phyloP scores from a whole-genome alignment of 2,329 filamentous ascomycete genomes.

The Fusarium solani-melongenae region DNA sequence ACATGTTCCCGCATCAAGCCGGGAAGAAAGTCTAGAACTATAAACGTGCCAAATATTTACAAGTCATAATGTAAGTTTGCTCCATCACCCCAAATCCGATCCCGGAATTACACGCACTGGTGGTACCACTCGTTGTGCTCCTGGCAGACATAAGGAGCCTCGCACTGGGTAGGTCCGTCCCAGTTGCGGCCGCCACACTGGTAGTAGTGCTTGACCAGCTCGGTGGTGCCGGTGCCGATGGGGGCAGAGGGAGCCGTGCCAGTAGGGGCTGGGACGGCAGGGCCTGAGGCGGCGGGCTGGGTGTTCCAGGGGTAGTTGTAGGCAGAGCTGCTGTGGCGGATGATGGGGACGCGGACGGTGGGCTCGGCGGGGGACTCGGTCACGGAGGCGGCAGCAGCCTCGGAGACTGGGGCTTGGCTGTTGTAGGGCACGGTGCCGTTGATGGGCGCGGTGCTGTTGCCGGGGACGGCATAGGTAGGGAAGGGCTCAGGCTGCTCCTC shows the following conservation, averaged over 20 bases:
- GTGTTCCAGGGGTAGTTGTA: slow-evolving; percentile 37
- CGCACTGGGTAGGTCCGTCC: slow-evolving; percentile 34
- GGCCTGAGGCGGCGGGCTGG: slow-evolving; percentile 14
- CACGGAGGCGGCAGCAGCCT: neutral
- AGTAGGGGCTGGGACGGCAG: slow-evolving; percentile 9
- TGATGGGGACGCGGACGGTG: slow-evolving; percentile 27
- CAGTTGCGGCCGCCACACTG: slow-evolving; percentile 38
- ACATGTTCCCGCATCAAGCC: slow-evolving; percentile 29
- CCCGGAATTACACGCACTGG: slow-evolving; percentile 29
- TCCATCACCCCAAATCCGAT: neutral
- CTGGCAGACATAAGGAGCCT: slow-evolving; percentile 31
- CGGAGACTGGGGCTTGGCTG: slow-evolving; percentile 5
- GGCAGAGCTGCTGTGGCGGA: slow-evolving; percentile 33
- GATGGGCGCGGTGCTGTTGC: slow-evolving; percentile 22
- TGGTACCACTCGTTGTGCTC: slow-evolving; percentile 35
- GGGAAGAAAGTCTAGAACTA: slow-evolving; percentile 23
- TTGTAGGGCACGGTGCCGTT: slow-evolving; percentile 7
- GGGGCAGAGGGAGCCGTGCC: slow-evolving; percentile 25
- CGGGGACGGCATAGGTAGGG: slow-evolving; percentile 29
- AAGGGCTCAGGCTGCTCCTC: slow-evolving; percentile 6
- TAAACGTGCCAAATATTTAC: slow-evolving; percentile 31
- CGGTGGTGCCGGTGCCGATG: slow-evolving; percentile 17
- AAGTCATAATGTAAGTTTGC: slow-evolving; percentile 13
- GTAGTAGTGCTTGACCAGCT: slow-evolving; percentile 29
- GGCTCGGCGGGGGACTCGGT: neutral